Evolutionary conservation across 768 basidiomycete genomes (phyloP).

Genomic region (Neoboletus subvelutipes): DNA sequence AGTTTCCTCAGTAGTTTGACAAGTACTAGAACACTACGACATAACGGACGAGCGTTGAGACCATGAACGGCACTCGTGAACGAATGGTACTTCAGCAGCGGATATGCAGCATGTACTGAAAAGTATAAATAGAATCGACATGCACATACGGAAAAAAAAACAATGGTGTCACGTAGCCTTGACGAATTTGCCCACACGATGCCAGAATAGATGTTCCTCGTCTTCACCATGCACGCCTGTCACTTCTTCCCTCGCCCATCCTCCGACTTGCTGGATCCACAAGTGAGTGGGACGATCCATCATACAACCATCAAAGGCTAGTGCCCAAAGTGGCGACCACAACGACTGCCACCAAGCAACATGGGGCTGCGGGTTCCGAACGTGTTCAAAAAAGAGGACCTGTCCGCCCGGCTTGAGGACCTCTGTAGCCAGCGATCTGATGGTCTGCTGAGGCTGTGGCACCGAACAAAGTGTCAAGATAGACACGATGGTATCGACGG

Average conservation of each 20-base stretch:
- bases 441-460: conserved; percentile 50
- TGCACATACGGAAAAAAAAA: not conserved
- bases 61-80: not conserved
- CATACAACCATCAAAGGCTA: conserved; percentile 61
- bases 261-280: conserved; percentile 43
- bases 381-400: conserved; percentile 71
- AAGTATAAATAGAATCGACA: not conserved
- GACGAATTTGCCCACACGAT: conserved; percentile 55
- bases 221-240: conserved; percentile 53
- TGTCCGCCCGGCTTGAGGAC: conserved; percentile 64
- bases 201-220: conserved; percentile 60
- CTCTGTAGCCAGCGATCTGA: conserved; percentile 46
- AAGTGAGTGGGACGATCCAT: conserved; percentile 55
- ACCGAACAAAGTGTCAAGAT: conserved; percentile 67
- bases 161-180: conserved; percentile 35
- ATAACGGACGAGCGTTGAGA: not conserved
- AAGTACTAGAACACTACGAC: not conserved
- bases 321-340: conserved; percentile 70
- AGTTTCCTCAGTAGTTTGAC: not conserved
- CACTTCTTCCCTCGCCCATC: conserved; percentile 48
- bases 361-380: conserved; percentile 49
- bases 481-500: conserved; percentile 62
- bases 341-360: conserved; percentile 72
- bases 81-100: not conserved
- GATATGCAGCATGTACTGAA: not conserved